Conservation (phyloP, 2,329 filamentous ascomycete genomes). For the Hortaea werneckii region DNA sequence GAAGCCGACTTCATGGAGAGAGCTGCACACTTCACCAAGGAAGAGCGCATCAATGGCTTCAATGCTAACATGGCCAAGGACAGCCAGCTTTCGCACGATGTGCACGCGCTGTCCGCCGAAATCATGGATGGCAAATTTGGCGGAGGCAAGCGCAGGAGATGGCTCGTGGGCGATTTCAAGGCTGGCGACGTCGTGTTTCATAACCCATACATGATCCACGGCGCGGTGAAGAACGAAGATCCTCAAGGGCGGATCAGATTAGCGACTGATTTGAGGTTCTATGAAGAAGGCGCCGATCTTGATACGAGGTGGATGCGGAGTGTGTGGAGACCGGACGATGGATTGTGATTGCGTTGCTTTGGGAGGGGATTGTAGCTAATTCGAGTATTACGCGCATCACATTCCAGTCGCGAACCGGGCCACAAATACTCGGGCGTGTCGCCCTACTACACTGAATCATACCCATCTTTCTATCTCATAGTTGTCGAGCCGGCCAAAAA, state of each 20-base stretch:
- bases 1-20: conserved; percentile 29
- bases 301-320: conserved; percentile 29
- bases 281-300: conserved; percentile 25
- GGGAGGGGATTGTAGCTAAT: too few species aligned
- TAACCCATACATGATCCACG: conserved; percentile 35
- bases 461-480: background rate
- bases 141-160: conserved; percentile 22
- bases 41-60: conserved; percentile 33
- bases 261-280: conserved; percentile 35
- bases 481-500: too few species aligned
- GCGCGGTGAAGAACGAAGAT: conserved; percentile 32
- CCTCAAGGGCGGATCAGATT: conserved; percentile 28
- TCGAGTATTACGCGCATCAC: background rate
- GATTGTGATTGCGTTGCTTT: conserved; percentile 10
- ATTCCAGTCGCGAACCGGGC: conserved; percentile 5
- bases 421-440: conserved; percentile 3
- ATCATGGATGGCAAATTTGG: conserved; percentile 3
- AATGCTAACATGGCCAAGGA: conserved; percentile 22
- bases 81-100: conserved; percentile 18
- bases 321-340: conserved; percentile 29
- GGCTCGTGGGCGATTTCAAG: conserved; percentile 45
- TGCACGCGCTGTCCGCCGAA: conserved; percentile 8
- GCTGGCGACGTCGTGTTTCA: conserved; percentile 43
- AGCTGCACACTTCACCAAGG: conserved; percentile 18
- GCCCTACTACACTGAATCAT: background rate